Evolutionary conservation across 768 basidiomycete species (phyloP).

Genomic region (Termitomyces titanicus): DNA sequence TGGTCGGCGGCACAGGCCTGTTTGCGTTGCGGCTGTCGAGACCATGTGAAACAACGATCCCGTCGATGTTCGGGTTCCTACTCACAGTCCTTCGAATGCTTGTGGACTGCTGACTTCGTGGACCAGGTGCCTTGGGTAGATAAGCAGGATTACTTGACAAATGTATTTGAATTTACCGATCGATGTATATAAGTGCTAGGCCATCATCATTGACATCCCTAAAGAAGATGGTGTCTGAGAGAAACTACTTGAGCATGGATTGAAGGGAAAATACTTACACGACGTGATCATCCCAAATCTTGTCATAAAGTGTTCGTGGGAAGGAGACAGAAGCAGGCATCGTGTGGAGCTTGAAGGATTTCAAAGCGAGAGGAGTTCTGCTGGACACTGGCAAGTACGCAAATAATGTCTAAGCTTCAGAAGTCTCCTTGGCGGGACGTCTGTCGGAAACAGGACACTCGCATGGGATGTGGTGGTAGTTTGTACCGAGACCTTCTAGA

Average conservation of each 20-base stretch:
- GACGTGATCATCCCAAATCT: conserved; percentile 97
- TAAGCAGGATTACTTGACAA: neutral
- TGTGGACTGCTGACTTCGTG: conserved; percentile 94
- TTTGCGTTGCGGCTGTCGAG: conserved; percentile 62
- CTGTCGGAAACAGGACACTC: too few relatives aligned
- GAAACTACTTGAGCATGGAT: neutral
- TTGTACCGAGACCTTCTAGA: too few relatives aligned
- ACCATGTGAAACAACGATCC: conserved; percentile 11
- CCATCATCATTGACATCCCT: conserved; percentile 75
- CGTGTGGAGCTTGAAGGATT: neutral
- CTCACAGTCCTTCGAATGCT: conserved; percentile 81
- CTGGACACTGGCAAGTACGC: neutral
- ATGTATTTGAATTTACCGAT: conserved; percentile 44
- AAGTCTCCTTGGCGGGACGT: too few relatives aligned
- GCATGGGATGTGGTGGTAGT: too few relatives aligned
- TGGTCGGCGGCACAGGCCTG: conserved; percentile 72
- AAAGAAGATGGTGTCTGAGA: conserved; percentile 10
- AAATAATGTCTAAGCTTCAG: too few relatives aligned
- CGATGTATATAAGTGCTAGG: conserved; percentile 78
- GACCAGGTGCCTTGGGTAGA: conserved; percentile 49
- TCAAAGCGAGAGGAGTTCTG: too few relatives aligned
- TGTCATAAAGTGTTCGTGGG: conserved; percentile 93
- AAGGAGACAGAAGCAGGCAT: conserved; percentile 40
- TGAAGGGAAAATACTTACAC: conserved; percentile 48
- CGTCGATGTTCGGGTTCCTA: conserved; percentile 9